These are phyloP conservation scores for Suhomyces pyralidae DNA, from an alignment of 805 yeast species.

Conservation along the genomic window DNA sequence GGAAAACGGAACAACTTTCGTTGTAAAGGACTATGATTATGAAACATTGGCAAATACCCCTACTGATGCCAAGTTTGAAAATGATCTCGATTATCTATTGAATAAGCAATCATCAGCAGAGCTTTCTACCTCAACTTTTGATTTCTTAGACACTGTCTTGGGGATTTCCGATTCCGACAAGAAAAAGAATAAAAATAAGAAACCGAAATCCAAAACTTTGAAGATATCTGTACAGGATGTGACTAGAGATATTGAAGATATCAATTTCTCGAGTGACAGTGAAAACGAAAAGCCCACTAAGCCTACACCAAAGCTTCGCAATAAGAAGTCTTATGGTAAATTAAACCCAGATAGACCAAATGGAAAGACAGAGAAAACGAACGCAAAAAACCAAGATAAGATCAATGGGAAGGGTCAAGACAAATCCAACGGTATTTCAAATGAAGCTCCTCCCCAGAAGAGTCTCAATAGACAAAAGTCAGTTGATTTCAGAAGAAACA, in stretches of 20 bases:
- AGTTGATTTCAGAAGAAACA: constrained; percentile 8
- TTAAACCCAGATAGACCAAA: not conserved
- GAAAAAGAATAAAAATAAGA: constrained; percentile 4
- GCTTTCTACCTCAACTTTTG: not conserved
- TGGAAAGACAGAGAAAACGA: not conserved
- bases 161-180: not conserved
- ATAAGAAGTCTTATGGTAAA: constrained; percentile 5
- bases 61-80: constrained; percentile 22
- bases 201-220: constrained; percentile 1
- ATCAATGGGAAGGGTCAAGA: not conserved
- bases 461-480: constrained; percentile 7
- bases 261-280: constrained; percentile 24
- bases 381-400: constrained; percentile 1
- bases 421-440: not conserved
- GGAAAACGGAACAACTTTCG: not conserved
- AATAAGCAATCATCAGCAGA: constrained; percentile 6
- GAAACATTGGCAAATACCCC: constrained; percentile 9
- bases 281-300: constrained; percentile 13
- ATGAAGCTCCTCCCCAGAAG: not conserved
- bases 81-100: constrained; percentile 29
- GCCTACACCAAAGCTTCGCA: not conserved
- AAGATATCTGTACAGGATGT: constrained; percentile 20
- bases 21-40: constrained; percentile 14
- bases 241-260: constrained; percentile 25
- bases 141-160: not conserved